Conservation (phyloP, 192 early-diverging fungal genomes). For the Coemansia reversa region DNA sequence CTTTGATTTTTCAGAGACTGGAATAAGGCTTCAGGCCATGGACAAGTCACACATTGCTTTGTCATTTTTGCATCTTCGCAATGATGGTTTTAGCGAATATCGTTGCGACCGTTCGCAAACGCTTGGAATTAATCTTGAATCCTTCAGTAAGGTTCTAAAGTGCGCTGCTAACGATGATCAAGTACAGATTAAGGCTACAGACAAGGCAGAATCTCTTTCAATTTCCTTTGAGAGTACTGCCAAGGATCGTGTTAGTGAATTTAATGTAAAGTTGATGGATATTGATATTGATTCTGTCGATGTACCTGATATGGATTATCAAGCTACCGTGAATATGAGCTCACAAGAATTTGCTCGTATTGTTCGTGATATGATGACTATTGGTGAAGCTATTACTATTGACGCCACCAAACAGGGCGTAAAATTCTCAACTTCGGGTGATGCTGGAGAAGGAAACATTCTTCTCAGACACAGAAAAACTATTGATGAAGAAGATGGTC, state of each 20-base stretch:
- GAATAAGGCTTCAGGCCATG: conserved; percentile 97
- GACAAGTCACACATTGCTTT: conserved; percentile 98
- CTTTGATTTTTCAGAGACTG: conserved; percentile 95
- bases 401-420: conserved; percentile 92
- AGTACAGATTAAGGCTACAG: conserved; percentile 87
- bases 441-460: conserved; percentile 82
- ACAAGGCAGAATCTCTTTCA: conserved; percentile 77
- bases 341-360: conserved; percentile 89
- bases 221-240: conserved; percentile 73
- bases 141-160: conserved; percentile 90
- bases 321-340: conserved; percentile 86
- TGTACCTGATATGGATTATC: conserved; percentile 93
- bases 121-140: conserved; percentile 85
- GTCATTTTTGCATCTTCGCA: conserved; percentile 78
- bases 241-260: conserved; percentile 79
- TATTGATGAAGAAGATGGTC: conserved; percentile 66
- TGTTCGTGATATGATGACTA: conserved; percentile 76
- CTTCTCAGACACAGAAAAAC: conserved; percentile 71
- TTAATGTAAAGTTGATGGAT: conserved; percentile 97
- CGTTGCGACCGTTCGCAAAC: conserved; percentile 88
- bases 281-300: conserved; percentile 95
- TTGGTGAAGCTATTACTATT: conserved; percentile 89
- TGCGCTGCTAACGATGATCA: conserved; percentile 90
- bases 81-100: conserved; percentile 82
- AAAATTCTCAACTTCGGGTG: conserved; percentile 84